These are phyloP conservation scores for Candida sphagnicola DNA, from an alignment of 805 yeast genomes.

Conservation along the genomic window DNA sequence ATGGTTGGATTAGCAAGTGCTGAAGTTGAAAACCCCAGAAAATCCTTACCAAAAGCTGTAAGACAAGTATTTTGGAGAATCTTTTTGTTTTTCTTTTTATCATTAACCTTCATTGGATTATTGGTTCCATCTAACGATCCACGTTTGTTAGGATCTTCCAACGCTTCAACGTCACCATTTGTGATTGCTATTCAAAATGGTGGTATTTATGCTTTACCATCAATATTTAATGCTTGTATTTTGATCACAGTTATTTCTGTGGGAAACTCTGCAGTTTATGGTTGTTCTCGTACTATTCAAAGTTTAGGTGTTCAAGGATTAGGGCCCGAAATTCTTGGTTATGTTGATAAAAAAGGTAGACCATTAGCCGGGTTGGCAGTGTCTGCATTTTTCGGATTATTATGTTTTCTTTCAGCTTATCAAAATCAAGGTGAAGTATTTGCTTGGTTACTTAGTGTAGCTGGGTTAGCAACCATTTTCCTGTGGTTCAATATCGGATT, in stretches of 20 bases:
- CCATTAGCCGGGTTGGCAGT: slow-evolving; percentile 36
- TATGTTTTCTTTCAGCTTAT: slow-evolving; percentile 36
- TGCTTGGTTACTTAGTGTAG: slow-evolving; percentile 39
- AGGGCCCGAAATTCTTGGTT: slow-evolving; percentile 48
- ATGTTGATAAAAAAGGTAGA: slow-evolving; percentile 40
- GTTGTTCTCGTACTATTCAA: slow-evolving; percentile 67
- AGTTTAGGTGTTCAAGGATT: slow-evolving; percentile 69
- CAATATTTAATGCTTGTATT: slow-evolving; percentile 71
- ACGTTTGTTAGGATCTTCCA: slow-evolving; percentile 45
- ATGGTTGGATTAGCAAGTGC: slow-evolving; percentile 37
- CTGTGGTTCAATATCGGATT: slow-evolving; percentile 39
- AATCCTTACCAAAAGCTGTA: slow-evolving; percentile 38
- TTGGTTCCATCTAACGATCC: slow-evolving; percentile 50
- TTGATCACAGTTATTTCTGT: slow-evolving; percentile 70
- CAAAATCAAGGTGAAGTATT: slow-evolving; percentile 29
- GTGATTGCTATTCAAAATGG: slow-evolving; percentile 65
- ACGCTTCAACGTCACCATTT: slow-evolving; percentile 68
- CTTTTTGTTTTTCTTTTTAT: slow-evolving; percentile 33
- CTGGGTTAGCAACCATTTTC: slow-evolving; percentile 39
- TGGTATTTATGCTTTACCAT: slow-evolving; percentile 63
- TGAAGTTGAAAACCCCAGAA: slow-evolving; percentile 37
- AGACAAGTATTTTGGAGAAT: slow-evolving; percentile 44
- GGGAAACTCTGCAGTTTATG: slow-evolving; percentile 72
- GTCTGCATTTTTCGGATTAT: slow-evolving; percentile 31
- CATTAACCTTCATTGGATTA: slow-evolving; percentile 31